These are phyloP conservation scores for Sungouiella blattae DNA, from an alignment of 805 yeast species.

Conservation along the genomic window DNA sequence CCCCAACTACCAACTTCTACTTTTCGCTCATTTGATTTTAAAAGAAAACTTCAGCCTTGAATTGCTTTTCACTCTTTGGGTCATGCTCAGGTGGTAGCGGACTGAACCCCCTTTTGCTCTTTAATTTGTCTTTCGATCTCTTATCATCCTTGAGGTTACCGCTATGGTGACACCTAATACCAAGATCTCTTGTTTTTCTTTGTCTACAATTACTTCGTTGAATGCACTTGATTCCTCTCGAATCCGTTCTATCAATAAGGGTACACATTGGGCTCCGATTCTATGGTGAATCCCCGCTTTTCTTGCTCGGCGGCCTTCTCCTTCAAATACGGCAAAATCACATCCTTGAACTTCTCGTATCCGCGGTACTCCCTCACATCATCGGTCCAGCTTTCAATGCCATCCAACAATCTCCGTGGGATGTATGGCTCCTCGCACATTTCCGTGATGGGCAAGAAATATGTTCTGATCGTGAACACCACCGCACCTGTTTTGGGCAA, in stretches of 20 bases:
- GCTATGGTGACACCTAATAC: no score
- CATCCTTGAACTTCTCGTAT: conserved; percentile 48
- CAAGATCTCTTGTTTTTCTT: no score
- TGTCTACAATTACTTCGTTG: no score
- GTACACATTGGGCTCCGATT: conserved; percentile 38
- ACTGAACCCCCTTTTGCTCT: no score
- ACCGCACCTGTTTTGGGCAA: conserved; percentile 57
- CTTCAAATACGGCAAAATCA: conserved; percentile 52
- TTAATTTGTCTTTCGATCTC: no score
- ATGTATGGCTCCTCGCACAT: conserved; percentile 57
- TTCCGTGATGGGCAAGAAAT: conserved; percentile 53
- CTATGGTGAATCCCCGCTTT: conserved; percentile 34
- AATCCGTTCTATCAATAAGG: conserved; percentile 32
- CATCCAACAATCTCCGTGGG: conserved; percentile 58
- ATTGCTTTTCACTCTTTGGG: no score
- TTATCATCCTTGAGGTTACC: no score
- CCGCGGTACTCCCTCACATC: conserved; percentile 65
- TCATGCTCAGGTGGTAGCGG: no score
- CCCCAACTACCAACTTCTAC: no score
- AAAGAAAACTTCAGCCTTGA: no score
- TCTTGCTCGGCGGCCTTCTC: conserved; percentile 48
- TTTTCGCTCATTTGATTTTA: no score
- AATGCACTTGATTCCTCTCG: no score
- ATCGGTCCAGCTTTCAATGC: conserved; percentile 55
- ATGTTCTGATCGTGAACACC: conserved; percentile 61